A percentile compares a stretch with the other conserved stretches of the same genome.
These are phyloP conservation scores for Heliamphora pulchella DNA, from an alignment of 179 eudicot genomes.

Conservation along the genomic window DNA sequence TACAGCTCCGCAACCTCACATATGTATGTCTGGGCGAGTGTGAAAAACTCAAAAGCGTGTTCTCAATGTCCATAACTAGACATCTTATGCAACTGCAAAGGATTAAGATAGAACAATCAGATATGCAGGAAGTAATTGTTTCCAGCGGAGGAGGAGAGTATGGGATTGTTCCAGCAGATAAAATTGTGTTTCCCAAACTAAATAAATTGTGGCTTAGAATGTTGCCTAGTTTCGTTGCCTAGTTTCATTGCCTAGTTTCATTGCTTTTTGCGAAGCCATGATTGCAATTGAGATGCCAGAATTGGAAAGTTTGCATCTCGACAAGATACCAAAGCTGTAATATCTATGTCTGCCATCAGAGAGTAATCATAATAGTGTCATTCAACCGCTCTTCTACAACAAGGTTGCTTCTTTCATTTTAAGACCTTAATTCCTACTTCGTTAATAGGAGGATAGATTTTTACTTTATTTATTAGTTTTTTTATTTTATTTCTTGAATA, in stretches of 20 bases:
- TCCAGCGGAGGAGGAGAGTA: neutral
- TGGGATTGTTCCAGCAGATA: neutral
- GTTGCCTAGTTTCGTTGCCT: too few species aligned
- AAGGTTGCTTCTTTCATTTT: neutral
- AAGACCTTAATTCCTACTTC: neutral
- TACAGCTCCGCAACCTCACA: neutral
- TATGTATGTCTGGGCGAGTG: neutral
- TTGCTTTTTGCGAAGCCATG: neutral
- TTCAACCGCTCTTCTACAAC: neutral
- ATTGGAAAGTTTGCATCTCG: neutral
- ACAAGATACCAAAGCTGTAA: neutral
- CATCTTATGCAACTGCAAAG: neutral
- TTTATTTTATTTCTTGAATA: too few species aligned
- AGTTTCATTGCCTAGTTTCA: neutral
- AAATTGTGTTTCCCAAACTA: neutral
- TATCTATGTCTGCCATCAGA: neutral
- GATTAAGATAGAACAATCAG: neutral
- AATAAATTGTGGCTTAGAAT: neutral
- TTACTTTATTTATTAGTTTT: too few species aligned
- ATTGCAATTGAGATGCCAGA: neutral
- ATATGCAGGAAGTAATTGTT: neutral
- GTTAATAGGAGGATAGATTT: too few species aligned
- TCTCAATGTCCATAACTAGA: conserved; percentile 3
- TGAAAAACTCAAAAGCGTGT: neutral
- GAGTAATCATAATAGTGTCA: neutral